Base-by-base conservation (phyloP, 129 eudicot species). In the Tanacetum coccineum region DNA sequence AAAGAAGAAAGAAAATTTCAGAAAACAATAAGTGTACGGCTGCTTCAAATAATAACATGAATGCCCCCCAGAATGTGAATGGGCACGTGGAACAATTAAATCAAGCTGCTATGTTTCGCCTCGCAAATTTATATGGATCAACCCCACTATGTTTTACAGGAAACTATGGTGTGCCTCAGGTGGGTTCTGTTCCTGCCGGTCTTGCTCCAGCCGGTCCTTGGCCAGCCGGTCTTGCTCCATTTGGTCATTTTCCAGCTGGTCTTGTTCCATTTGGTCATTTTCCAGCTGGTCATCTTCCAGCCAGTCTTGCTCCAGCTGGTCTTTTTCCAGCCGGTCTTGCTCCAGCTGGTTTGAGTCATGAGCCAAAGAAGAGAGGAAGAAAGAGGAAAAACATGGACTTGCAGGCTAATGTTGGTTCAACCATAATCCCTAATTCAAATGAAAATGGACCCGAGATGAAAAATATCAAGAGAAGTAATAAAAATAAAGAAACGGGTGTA, bases 281-380 rank as follows among this genome's bases (percentile, higher is more conserved):
- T 40, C 36, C 75, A 15, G 57, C 42, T 42, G 81, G 64, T 17
- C 51, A 22, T 13, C 55, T 57, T 40, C 36, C 75, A 59, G 8
- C 72, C 2, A 80, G 64, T 17, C 51, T 32, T 14, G 50, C 52
- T 40, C 36, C 75, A 59, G 13, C 72, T 30, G 68, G 72, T 25
- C 66, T 74, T 60, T 62, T 73, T 32, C 80, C 68, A 15, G 57
- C 44, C 53, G 80, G 64, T 17, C 51, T 32, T 14, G 63, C 58
- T 40, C 21, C 75, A 59, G 13, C 70, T 55, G 54, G 42, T 32
- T 53, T 75, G 45, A 61, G n/a, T 68, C 51, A 63, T 75, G 77
- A 74, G 62, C 75, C 54, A 5, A 81, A 53, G 64, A 80, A 85
- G 49, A 67, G 88, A 67, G 83, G 81, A 69, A 68, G 87, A 76